phyloP scores from a whole-genome alignment of 176 grass and related monocot genomes.

The Paspalum vaginatum region DNA sequence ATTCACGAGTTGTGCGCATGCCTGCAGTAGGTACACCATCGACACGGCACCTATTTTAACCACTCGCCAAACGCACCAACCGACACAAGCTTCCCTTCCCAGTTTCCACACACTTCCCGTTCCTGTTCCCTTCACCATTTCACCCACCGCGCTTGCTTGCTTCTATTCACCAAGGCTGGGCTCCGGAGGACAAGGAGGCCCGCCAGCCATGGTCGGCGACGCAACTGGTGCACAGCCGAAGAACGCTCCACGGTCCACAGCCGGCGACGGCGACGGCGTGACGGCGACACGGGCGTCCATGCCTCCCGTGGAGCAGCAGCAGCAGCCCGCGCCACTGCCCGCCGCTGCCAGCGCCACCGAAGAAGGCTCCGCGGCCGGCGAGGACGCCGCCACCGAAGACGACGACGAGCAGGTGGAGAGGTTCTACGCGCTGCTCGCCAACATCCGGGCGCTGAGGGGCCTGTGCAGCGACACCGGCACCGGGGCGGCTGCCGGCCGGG shows the following conservation, averaged over 20 bases:
- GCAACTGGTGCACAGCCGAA: not conserved
- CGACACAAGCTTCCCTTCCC: not conserved
- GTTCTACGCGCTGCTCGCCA: slow-evolving; percentile 56
- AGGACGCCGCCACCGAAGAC: not conserved
- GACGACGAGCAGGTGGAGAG: slow-evolving; percentile 50
- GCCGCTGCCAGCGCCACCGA: not conserved
- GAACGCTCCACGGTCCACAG: not conserved
- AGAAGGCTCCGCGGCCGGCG: not conserved
- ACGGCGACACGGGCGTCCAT: not conserved
- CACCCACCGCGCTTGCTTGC: not conserved
- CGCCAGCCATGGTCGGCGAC: not conserved
- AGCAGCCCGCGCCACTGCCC: not conserved
- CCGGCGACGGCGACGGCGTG: not conserved
- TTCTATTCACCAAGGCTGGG: not conserved
- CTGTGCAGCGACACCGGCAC: not conserved
- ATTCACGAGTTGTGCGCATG: not conserved
- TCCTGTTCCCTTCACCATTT: not conserved
- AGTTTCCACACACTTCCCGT: not conserved
- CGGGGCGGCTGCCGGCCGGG: not conserved
- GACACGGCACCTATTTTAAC: slow-evolving; percentile 2
- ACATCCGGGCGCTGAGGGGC: slow-evolving; percentile 39
- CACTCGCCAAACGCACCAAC: not conserved
- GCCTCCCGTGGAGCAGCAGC: not conserved
- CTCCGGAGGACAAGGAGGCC: not conserved
- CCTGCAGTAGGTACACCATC: not conserved